phyloP scores from a whole-genome alignment of 345 rosid species.

The Excoecaria agallocha region DNA sequence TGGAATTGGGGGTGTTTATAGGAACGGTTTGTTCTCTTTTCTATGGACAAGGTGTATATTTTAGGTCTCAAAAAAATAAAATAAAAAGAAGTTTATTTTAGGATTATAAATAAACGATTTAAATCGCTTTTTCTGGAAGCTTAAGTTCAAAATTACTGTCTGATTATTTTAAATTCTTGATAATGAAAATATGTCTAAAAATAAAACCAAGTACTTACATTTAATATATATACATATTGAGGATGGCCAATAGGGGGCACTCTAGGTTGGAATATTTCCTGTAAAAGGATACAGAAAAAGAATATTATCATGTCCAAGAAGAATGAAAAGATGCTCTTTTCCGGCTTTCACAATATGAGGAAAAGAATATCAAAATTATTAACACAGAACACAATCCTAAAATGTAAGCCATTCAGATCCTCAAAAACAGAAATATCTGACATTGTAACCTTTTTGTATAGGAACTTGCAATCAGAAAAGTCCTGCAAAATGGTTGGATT shows the following conservation, averaged over 20 bases:
- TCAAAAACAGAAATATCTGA: background rate
- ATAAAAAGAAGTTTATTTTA: no score
- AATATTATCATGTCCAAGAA: constrained; percentile 4
- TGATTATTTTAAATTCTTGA: no score
- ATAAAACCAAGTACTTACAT: no score
- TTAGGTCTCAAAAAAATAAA: no score
- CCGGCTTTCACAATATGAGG: constrained; percentile 15
- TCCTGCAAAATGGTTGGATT: background rate
- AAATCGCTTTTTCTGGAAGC: no score
- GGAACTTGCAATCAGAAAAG: constrained; percentile 1
- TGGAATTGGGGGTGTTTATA: background rate
- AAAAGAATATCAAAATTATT: constrained; percentile 5
- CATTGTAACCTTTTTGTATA: background rate
- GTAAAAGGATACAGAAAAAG: constrained; percentile 8
- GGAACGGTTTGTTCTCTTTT: background rate
- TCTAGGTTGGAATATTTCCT: constrained; percentile 2
- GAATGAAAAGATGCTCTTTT: constrained; percentile 25
- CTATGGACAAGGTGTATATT: no score
- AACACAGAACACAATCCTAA: background rate
- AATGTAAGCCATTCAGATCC: constrained; percentile 1
- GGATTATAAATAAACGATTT: no score
- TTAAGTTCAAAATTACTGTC: no score
- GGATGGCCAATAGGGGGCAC: background rate
- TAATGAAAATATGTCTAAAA: no score
- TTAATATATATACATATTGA: no score